phyloP scores from a whole-genome alignment of 257 asterid species.

The Asclepias syriaca region DNA sequence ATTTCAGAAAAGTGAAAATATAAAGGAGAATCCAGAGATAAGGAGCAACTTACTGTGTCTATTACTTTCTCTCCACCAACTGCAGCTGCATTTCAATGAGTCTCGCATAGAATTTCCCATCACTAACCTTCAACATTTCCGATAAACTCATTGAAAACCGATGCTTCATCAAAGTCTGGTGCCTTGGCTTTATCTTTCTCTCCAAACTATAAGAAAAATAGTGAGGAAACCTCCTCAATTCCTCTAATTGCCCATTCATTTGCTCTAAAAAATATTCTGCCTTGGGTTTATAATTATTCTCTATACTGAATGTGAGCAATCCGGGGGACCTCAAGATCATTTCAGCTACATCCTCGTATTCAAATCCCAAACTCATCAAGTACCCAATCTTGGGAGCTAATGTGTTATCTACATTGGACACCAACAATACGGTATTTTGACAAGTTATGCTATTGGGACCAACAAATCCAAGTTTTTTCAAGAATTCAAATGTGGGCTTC shows the following conservation, averaged over 20 bases:
- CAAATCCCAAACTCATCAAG: slow-evolving; percentile 54
- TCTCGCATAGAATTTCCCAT: slow-evolving; percentile 55
- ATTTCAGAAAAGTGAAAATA: background rate
- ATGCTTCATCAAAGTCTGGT: slow-evolving; percentile 48
- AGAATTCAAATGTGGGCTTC: slow-evolving; percentile 52
- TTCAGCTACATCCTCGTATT: slow-evolving; percentile 42
- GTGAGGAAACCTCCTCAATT: slow-evolving; percentile 81
- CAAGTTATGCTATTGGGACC: slow-evolving; percentile 48
- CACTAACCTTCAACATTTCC: slow-evolving; percentile 80
- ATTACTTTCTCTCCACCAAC: slow-evolving; percentile 24
- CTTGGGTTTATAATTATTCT: slow-evolving; percentile 71
- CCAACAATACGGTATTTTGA: slow-evolving; percentile 65
- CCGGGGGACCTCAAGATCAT: slow-evolving; percentile 90
- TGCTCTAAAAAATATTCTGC: slow-evolving; percentile 56
- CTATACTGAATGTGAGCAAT: slow-evolving; percentile 74
- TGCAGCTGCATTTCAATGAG: slow-evolving; percentile 53
- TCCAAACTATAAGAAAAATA: slow-evolving; percentile 79
- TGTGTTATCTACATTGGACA: slow-evolving; percentile 67
- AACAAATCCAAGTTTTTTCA: slow-evolving; percentile 55
- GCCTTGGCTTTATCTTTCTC: slow-evolving; percentile 68
- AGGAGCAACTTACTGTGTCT: slow-evolving; percentile 26
- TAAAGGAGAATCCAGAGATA: background rate
- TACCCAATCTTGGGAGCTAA: slow-evolving; percentile 60
- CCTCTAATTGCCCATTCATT: slow-evolving; percentile 64
- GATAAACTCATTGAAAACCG: slow-evolving; percentile 43